A percentile compares a stretch with the other conserved stretches of the same genome.
Evolutionary conservation across 2,329 filamentous ascomycete species (phyloP).

Genomic region (Aspergillus sp.): DNA sequence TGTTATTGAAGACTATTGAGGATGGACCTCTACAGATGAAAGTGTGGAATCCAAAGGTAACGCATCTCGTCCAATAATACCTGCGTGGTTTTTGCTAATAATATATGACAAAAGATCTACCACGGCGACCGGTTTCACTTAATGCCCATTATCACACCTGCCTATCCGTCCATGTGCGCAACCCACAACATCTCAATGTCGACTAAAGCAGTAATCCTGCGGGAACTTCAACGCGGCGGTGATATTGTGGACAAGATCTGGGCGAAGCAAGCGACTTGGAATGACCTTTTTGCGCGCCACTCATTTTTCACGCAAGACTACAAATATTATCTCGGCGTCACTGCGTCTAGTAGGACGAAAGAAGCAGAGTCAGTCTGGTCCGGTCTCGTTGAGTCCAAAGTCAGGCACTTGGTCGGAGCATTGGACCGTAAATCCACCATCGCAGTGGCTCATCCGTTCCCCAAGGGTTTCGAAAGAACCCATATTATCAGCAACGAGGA

Average conservation of each 20-base stretch:
- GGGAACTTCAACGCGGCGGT: constrained; percentile 76
- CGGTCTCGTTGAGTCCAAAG: constrained; percentile 89
- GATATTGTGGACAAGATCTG: constrained; percentile 80
- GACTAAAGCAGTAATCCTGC: constrained; percentile 78
- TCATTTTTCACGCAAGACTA: constrained; percentile 91
- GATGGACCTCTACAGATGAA: constrained; percentile 76
- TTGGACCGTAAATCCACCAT: constrained; percentile 80
- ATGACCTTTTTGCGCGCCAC: constrained; percentile 83
- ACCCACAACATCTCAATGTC: constrained; percentile 92
- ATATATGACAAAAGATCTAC: constrained; percentile 59
- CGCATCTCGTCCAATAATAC: constrained; percentile 12
- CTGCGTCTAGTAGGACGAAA: constrained; percentile 77
- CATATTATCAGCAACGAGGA: constrained; percentile 67
- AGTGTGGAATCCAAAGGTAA: constrained; percentile 90
- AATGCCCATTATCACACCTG: constrained; percentile 98
- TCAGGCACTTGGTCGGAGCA: constrained; percentile 78
- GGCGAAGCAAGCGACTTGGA: constrained; percentile 74
- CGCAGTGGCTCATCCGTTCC: constrained; percentile 83
- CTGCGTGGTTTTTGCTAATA: neutral
- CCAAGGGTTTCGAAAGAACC: constrained; percentile 83
- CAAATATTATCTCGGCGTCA: constrained; percentile 92
- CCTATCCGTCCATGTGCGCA: constrained; percentile 96
- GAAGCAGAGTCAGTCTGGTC: constrained; percentile 86
- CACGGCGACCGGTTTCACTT: constrained; percentile 79
- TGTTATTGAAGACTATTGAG: constrained; percentile 84